Conservation (phyloP, 495 filamentous ascomycete species). For the Tricharina praecox region DNA sequence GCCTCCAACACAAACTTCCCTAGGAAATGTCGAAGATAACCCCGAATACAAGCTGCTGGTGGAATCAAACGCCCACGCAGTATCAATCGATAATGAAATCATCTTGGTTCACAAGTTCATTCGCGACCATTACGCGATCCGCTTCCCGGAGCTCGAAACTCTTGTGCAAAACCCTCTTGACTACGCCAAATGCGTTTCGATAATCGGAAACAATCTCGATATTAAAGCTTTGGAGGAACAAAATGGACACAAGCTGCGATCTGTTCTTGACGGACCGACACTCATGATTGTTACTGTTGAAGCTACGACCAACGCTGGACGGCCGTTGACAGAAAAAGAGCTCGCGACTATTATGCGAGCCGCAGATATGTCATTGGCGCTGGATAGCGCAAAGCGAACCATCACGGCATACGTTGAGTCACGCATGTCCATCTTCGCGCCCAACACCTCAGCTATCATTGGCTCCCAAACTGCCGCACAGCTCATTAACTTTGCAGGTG, state of each 20-base stretch:
- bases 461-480: slow-evolving; percentile 93
- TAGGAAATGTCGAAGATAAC: slow-evolving; percentile 68
- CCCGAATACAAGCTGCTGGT: slow-evolving; percentile 73
- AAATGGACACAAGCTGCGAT: slow-evolving; percentile 47
- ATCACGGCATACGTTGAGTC: slow-evolving; percentile 94
- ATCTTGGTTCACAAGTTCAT: slow-evolving; percentile 89
- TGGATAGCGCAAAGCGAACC: slow-evolving; percentile 72
- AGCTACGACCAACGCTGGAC: slow-evolving; percentile 73
- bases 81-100: slow-evolving; percentile 79
- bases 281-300: slow-evolving; percentile 95
- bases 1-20: slow-evolving; percentile 43
- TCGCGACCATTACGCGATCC: slow-evolving; percentile 81
- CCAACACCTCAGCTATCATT: slow-evolving; percentile 82
- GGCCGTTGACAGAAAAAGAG: slow-evolving; percentile 55
- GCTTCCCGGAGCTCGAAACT: slow-evolving; percentile 92
- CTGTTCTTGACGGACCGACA: slow-evolving; percentile 68
- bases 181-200: slow-evolving; percentile 88
- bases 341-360: slow-evolving; percentile 57
- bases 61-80: slow-evolving; percentile 67
- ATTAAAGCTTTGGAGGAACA: slow-evolving; percentile 58
- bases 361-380: slow-evolving; percentile 69
- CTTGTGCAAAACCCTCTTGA: slow-evolving; percentile 82
- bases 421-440: slow-evolving; percentile 89
- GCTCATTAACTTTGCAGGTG: slow-evolving; percentile 83
- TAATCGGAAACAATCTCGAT: slow-evolving; percentile 84